phyloP scores from a whole-genome alignment of 768 basidiomycete species.

The Naganishia randhawae region DNA sequence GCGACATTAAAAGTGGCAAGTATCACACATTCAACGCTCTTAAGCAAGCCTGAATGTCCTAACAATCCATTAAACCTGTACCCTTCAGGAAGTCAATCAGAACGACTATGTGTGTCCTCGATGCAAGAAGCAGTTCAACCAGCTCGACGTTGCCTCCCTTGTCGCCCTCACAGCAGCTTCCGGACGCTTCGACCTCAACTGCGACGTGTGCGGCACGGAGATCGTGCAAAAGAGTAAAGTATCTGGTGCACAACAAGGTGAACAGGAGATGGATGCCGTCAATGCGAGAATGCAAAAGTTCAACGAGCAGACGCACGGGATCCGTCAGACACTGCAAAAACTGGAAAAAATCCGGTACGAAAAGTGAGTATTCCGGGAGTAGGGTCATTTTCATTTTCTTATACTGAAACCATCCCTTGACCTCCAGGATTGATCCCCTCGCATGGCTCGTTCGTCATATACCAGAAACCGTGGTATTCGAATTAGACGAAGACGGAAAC shows the following conservation, averaged over 20 bases:
- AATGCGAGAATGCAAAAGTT: slow-evolving; percentile 96
- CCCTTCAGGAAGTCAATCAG: slow-evolving; percentile 66
- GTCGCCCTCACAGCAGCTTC: slow-evolving; percentile 16
- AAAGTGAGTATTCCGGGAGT: slow-evolving; percentile 57
- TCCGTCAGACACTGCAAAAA: slow-evolving; percentile 80
- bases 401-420: neutral
- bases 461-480: slow-evolving; percentile 29
- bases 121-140: slow-evolving; percentile 76
- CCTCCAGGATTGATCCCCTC: slow-evolving; percentile 25
- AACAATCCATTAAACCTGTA: neutral
- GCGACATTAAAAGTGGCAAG: slow-evolving; percentile 75
- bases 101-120: slow-evolving; percentile 95
- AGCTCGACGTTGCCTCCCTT: slow-evolving; percentile 77
- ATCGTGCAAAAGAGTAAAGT: slow-evolving; percentile 58
- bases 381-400: neutral
- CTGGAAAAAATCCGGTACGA: slow-evolving; percentile 84
- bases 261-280: slow-evolving; percentile 59
- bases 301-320: slow-evolving; percentile 81
- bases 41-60: too few relatives aligned
- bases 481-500: slow-evolving; percentile 28
- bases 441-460: slow-evolving; percentile 31
- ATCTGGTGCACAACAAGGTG: slow-evolving; percentile 39
- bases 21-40: too few relatives aligned
- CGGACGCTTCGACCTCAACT: slow-evolving; percentile 58
- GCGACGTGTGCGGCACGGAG: slow-evolving; percentile 79